These are phyloP conservation scores for Clausena lansium DNA, from an alignment of 345 rosid genomes.

Conservation along the genomic window DNA sequence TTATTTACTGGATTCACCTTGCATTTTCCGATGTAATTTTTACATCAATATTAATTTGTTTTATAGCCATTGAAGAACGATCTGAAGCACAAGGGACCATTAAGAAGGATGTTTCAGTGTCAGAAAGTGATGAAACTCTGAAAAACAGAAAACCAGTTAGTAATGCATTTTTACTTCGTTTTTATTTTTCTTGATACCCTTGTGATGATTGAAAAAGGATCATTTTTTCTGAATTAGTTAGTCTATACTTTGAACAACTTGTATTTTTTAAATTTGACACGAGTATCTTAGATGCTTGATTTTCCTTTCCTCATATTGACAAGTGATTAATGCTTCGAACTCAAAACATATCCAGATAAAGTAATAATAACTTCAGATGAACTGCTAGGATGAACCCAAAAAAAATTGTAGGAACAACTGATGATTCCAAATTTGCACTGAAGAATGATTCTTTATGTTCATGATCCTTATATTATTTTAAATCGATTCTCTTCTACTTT, in stretches of 20 bases:
- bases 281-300: neutral
- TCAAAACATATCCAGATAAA: neutral
- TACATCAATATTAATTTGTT: slow-evolving; percentile 10
- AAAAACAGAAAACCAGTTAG: slow-evolving; percentile 66
- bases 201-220: neutral
- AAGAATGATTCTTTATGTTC: neutral
- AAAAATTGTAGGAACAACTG: neutral
- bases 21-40: slow-evolving; percentile 9
- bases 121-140: slow-evolving; percentile 41
- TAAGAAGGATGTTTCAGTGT: slow-evolving; percentile 39
- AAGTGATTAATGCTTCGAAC: neutral
- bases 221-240: neutral
- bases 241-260: neutral
- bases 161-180: neutral
- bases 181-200: neutral
- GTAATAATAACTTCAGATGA: neutral
- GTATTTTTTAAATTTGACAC: neutral
- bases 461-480: slow-evolving; percentile 1
- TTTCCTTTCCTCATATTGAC: neutral
- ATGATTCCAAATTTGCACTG: neutral
- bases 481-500: neutral
- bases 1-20: neutral
- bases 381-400: neutral
- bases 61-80: slow-evolving; percentile 45
- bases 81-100: slow-evolving; percentile 26